Evolutionary conservation across 2,329 filamentous ascomycete species (phyloP).

Genomic region (Colletotrichum noveboracense): DNA sequence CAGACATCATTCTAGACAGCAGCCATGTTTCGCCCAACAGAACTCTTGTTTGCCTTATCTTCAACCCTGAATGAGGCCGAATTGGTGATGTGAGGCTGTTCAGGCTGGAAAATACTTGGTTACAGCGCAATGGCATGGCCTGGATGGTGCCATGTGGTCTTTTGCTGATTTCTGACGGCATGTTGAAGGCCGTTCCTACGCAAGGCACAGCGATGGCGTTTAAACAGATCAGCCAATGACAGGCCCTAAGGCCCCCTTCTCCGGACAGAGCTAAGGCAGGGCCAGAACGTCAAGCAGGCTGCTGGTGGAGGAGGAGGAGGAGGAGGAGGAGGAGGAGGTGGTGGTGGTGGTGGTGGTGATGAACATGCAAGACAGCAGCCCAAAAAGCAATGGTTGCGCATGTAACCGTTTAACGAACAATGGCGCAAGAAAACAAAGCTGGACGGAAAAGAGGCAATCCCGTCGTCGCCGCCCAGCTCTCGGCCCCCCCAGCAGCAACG

Average conservation of each 20-base stretch:
- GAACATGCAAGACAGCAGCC: no score
- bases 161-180: background rate
- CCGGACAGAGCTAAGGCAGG: background rate
- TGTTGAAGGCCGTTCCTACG: background rate
- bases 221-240: background rate
- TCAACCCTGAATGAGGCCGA: background rate
- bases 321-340: no score
- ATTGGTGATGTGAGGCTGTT: background rate
- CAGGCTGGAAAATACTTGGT: background rate
- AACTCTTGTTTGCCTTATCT: background rate
- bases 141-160: constrained; percentile 23
- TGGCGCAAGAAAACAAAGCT: background rate
- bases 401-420: background rate
- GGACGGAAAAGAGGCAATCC: background rate
- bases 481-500: background rate
- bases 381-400: no score
- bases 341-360: no score
- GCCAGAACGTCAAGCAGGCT: background rate
- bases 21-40: background rate
- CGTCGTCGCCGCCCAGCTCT: no score
- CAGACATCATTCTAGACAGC: background rate
- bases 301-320: no score
- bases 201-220: background rate
- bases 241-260: background rate
- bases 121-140: background rate